Evolutionary conservation across 2,329 filamentous ascomycete genomes (phyloP).

Genomic region (Alternaria solani): DNA sequence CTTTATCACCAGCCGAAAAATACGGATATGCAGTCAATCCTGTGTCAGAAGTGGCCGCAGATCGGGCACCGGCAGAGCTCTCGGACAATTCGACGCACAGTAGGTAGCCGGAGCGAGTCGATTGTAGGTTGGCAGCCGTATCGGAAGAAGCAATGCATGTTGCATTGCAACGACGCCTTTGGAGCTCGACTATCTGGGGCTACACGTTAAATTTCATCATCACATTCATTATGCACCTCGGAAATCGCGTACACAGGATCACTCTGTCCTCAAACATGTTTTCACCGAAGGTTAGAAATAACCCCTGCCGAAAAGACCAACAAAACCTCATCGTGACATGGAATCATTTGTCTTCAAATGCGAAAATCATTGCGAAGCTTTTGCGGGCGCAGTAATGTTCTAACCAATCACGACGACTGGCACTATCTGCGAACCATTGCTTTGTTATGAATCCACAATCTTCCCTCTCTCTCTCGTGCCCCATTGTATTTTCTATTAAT

Average conservation of each 20-base stretch:
- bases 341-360: neutral
- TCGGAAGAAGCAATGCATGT: neutral
- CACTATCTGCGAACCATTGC: neutral
- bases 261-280: neutral
- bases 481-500: neutral
- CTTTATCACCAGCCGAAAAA: neutral
- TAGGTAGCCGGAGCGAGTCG: neutral
- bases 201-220: neutral
- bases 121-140: neutral
- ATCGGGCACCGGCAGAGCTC: neutral
- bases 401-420: neutral
- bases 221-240: neutral
- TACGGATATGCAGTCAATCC: slow-evolving; percentile 2
- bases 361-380: neutral
- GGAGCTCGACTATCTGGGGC: neutral
- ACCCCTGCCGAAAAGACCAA: neutral
- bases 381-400: neutral
- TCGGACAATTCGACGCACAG: neutral
- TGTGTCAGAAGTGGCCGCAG: neutral
- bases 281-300: neutral
- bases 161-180: neutral
- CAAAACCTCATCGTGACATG: neutral
- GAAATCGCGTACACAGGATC: neutral
- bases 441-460: neutral
- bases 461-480: neutral